These are phyloP conservation scores for Cronartium quercuum DNA, from an alignment of 1,284 basidiomycete genomes.

Conservation along the genomic window DNA sequence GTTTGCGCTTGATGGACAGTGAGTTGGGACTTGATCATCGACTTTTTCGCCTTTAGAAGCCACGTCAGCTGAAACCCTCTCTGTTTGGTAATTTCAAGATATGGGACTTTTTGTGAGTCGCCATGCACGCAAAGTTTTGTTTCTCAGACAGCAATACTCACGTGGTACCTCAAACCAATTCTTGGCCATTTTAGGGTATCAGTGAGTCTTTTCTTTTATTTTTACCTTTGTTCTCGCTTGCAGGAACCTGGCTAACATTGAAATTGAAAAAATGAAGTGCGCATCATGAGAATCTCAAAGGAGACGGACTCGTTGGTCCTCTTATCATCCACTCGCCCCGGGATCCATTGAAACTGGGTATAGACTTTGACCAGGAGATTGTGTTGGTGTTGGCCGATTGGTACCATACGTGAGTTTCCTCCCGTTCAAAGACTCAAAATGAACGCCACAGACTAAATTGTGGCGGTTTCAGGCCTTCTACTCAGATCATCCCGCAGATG, in stretches of 20 bases:
- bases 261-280: conserved; percentile 17
- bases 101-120: conserved; percentile 32
- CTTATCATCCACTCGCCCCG: conserved; percentile 47
- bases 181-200: conserved; percentile 18
- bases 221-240: background rate
- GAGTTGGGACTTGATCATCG: conserved; percentile 53
- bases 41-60: background rate
- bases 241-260: background rate
- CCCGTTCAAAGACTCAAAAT: background rate
- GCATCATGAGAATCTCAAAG: conserved; percentile 31
- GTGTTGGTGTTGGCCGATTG: conserved; percentile 53
- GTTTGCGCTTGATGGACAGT: conserved; percentile 49
- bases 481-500: conserved; percentile 32
- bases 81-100: background rate
- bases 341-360: conserved; percentile 46
- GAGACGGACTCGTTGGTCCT: conserved; percentile 33
- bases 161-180: no score
- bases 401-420: conserved; percentile 49
- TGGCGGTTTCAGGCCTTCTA: conserved; percentile 39
- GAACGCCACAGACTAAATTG: background rate
- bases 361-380: conserved; percentile 46
- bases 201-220: background rate
- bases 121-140: background rate
- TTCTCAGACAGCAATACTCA: background rate
- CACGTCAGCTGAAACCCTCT: background rate